phyloP scores from a whole-genome alignment of 257 asterid species.

The Thymus mandschuricus region DNA sequence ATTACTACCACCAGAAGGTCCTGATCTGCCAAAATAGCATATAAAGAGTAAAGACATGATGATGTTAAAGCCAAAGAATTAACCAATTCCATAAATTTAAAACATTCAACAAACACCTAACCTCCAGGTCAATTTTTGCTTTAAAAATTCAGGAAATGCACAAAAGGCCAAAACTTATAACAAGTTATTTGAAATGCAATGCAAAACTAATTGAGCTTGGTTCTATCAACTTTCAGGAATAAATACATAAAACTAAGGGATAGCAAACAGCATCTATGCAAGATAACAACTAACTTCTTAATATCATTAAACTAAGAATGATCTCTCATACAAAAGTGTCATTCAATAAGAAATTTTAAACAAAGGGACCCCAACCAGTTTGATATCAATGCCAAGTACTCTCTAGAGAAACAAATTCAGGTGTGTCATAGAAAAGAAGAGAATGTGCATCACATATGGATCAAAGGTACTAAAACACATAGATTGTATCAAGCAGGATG shows the following conservation, averaged over 20 bases:
- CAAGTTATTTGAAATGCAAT: neutral
- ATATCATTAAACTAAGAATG: neutral
- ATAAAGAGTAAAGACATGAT: conserved; percentile 19
- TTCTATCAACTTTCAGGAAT: neutral
- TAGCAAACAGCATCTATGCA: neutral
- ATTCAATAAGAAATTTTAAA: no score
- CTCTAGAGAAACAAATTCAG: no score
- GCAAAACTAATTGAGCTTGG: conserved; percentile 1
- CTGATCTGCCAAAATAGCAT: conserved; percentile 56
- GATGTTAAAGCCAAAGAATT: conserved; percentile 13
- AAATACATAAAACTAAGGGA: no score
- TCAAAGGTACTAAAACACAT: neutral
- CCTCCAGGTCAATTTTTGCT: neutral
- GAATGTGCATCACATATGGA: no score
- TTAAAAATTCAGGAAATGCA: neutral
- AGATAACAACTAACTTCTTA: neutral
- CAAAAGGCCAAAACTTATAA: conserved; percentile 9
- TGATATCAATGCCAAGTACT: no score
- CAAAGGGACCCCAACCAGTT: no score
- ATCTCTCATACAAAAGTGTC: no score
- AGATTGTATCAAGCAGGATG: conserved; percentile 8
- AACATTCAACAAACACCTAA: neutral
- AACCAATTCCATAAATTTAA: neutral
- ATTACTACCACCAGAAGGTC: conserved; percentile 55
- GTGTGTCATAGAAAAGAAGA: no score